Conservation (phyloP, 768 basidiomycete species). For the Macrolepiota dolichaula region DNA sequence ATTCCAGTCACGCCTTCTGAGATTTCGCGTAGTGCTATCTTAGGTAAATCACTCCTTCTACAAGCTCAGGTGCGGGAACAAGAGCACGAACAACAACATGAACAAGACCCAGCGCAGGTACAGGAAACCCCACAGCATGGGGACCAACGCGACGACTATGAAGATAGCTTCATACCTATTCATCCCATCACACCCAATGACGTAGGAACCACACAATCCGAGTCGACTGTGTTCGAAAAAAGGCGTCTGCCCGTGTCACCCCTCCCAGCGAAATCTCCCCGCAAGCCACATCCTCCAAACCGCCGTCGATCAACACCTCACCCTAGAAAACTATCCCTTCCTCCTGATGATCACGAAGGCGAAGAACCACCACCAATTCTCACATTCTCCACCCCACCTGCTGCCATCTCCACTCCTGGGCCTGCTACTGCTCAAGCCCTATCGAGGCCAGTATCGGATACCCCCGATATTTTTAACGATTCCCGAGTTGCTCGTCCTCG, state of each 20-base stretch:
- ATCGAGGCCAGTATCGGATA: not conserved
- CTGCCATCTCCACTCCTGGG: constrained; percentile 12
- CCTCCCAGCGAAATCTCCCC: constrained; percentile 51
- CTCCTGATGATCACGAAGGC: constrained; percentile 23
- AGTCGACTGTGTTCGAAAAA: constrained; percentile 45
- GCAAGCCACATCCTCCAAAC: constrained; percentile 54
- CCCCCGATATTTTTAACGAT: constrained; percentile 1
- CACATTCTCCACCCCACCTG: constrained; percentile 1
- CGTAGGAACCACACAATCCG: constrained; percentile 4
- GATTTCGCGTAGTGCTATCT: not conserved
- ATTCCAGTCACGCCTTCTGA: constrained; percentile 19
- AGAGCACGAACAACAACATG: not conserved
- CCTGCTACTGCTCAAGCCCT: not conserved
- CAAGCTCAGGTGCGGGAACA: not conserved
- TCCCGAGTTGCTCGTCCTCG: not conserved
- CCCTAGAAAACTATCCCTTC: constrained; percentile 24
- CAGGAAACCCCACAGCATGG: constrained; percentile 21
- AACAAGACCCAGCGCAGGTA: not conserved
- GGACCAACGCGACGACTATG: constrained; percentile 26
- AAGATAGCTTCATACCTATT: constrained; percentile 7
- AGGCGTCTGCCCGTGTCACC: constrained; percentile 66
- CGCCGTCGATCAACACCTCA: constrained; percentile 32
- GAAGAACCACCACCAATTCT: constrained; percentile 7
- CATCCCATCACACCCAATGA: constrained; percentile 7
- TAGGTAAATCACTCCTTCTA: not conserved